Percentiles rank a stretch among this genome's conserved stretches.
Conservation (phyloP, 2,329 filamentous ascomycete species). For the Apiospora koreana region DNA sequence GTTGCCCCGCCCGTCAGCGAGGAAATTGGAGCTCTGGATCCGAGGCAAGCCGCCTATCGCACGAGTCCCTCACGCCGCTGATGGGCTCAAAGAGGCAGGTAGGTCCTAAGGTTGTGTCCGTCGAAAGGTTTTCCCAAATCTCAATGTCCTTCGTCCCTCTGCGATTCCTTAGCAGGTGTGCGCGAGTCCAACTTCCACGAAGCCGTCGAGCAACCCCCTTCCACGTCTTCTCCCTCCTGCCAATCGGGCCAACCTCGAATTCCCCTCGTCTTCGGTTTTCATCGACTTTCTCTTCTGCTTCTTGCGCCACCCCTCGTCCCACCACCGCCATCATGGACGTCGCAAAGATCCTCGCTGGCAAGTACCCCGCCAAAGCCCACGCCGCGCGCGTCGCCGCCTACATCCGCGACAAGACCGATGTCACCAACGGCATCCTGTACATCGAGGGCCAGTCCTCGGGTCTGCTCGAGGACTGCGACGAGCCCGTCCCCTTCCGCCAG, state of each 20-base stretch:
- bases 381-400: conserved; percentile 80
- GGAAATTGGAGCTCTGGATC: background rate
- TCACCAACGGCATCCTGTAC: conserved; percentile 72
- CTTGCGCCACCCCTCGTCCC: background rate
- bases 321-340: conserved; percentile 36
- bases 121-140: background rate
- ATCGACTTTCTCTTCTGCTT: background rate
- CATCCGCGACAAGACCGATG: conserved; percentile 66
- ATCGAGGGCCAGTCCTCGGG: conserved; percentile 81
- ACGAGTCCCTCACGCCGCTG: background rate
- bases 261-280: background rate
- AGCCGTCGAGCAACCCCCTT: background rate
- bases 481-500: conserved; percentile 79
- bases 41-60: background rate
- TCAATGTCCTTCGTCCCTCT: background rate
- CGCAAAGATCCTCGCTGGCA: conserved; percentile 57
- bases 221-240: background rate
- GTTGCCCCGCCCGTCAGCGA: background rate
- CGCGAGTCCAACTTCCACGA: background rate
- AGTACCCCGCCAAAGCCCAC: conserved; percentile 85
- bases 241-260: background rate
- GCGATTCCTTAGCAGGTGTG: conserved; percentile 3
- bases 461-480: conserved; percentile 88
- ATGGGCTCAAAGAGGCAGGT: conserved; percentile 3
- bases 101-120: background rate